phyloP scores from a whole-genome alignment of 202 grass and related monocot genomes.

The Panicum virgatum region DNA sequence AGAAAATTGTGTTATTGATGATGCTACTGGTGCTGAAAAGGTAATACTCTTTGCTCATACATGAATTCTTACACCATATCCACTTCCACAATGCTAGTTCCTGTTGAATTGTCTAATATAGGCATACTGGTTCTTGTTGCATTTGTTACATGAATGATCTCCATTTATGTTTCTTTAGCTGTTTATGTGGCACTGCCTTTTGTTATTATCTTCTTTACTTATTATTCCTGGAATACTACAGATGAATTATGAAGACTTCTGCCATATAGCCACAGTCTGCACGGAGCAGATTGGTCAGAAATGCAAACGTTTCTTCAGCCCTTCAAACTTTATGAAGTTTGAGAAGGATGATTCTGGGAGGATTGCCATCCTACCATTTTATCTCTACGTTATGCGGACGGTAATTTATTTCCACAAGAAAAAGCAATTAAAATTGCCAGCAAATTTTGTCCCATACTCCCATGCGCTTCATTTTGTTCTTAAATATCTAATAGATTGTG shows the following conservation, averaged over 20 bases:
- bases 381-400: slow-evolving; percentile 98
- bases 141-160: neutral
- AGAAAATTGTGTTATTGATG: slow-evolving; percentile 99
- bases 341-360: slow-evolving; percentile 99
- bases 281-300: slow-evolving; percentile 99
- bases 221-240: slow-evolving; percentile 38
- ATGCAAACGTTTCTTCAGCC: slow-evolving; percentile 94
- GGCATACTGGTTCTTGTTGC: neutral
- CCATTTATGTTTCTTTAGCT: neutral
- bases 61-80: neutral
- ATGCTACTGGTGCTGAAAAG: slow-evolving; percentile 96
- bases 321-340: slow-evolving; percentile 99
- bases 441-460: slow-evolving; percentile 33
- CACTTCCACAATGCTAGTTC: neutral
- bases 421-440: neutral
- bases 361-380: slow-evolving; percentile 97
- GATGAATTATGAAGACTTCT: slow-evolving; percentile 99
- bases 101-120: neutral
- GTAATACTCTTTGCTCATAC: slow-evolving; percentile 31
- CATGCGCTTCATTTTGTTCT: neutral
- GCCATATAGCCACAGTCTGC: slow-evolving; percentile 96
- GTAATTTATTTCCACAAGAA: slow-evolving; percentile 52
- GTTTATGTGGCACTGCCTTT: neutral
- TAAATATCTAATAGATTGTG: neutral
- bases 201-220: slow-evolving; percentile 29